Percentiles rank a stretch among this genome's conserved stretches.
These are phyloP conservation scores for Auriculariales sp. DNA, from an alignment of 768 basidiomycete genomes.

Conservation along the genomic window DNA sequence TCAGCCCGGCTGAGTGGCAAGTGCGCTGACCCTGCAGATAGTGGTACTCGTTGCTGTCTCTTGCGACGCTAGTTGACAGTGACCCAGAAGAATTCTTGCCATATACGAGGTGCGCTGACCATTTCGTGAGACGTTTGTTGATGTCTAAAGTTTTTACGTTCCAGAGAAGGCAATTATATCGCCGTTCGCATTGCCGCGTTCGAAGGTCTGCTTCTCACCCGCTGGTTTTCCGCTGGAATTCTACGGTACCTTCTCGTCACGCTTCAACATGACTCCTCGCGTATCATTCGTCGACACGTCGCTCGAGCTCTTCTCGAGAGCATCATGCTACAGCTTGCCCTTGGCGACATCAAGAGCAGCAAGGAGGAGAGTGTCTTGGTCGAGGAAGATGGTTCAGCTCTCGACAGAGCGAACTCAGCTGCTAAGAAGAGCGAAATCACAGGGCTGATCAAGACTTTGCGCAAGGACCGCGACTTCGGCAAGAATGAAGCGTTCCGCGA, in stretches of 20 bases:
- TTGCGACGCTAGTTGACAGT: conserved; percentile 64
- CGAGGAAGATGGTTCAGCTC: conserved; percentile 69
- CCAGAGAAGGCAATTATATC: conserved; percentile 84
- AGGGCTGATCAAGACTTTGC: conserved; percentile 68
- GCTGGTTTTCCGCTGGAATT: conserved; percentile 74
- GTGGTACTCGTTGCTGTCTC: conserved; percentile 69
- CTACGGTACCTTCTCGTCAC: conserved; percentile 82
- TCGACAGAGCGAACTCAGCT: conserved; percentile 45
- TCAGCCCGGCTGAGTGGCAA: conserved; percentile 6
- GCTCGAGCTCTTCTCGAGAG: conserved; percentile 77
- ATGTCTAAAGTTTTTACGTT: conserved; percentile 5
- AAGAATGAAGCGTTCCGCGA: conserved; percentile 69
- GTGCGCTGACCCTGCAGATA: conserved; percentile 15
- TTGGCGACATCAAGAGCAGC: conserved; percentile 78
- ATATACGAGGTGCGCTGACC: conserved; percentile 57
- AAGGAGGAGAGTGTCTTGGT: conserved; percentile 65
- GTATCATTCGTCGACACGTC: conserved; percentile 72
- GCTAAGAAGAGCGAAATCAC: conserved; percentile 70
- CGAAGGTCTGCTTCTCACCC: conserved; percentile 73
- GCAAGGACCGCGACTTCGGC: conserved; percentile 77
- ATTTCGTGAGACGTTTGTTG: background rate
- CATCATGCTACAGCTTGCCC: conserved; percentile 67
- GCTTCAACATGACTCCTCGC: conserved; percentile 74
- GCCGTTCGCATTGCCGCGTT: conserved; percentile 88
- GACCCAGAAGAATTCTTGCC: conserved; percentile 72